Conservation (phyloP, 2,329 filamentous ascomycete species). For the Xylariaceae sp. region DNA sequence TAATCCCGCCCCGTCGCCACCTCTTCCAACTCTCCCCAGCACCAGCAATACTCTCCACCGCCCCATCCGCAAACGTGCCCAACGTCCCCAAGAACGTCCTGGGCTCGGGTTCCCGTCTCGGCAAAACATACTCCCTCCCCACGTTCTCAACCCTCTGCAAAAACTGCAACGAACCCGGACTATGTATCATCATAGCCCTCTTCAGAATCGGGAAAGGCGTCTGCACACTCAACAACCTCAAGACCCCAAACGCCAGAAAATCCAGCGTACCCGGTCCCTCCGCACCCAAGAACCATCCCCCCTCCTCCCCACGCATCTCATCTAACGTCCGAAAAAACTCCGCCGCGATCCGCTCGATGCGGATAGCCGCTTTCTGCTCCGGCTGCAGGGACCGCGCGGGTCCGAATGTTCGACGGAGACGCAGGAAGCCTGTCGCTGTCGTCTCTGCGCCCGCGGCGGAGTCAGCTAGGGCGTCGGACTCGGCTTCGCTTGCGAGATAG, state of each 20-base stretch:
- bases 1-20: conserved; percentile 33
- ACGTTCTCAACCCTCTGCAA: no score
- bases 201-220: conserved; percentile 44
- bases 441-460: conserved; percentile 30
- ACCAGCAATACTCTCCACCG: conserved; percentile 31
- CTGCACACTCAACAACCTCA: conserved; percentile 62
- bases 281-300: conserved; percentile 48
- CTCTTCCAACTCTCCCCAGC: conserved; percentile 33
- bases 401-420: conserved; percentile 28
- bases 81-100: conserved; percentile 18
- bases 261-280: conserved; percentile 59
- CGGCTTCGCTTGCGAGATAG: conserved; percentile 57
- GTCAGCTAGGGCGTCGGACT: conserved; percentile 32
- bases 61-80: conserved; percentile 30
- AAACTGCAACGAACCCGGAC: conserved; percentile 25
- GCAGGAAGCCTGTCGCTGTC: conserved; percentile 34
- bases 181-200: conserved; percentile 26
- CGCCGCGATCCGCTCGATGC: conserved; percentile 65
- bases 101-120: conserved; percentile 21
- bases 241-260: conserved; percentile 74
- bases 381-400: conserved; percentile 50
- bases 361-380: conserved; percentile 67
- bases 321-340: conserved; percentile 68
- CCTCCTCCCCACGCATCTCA: conserved; percentile 53
- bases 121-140: conserved; percentile 13